Evolutionary conservation across 192 early-diverging fungal species (phyloP), one percentile per base, ranked within the genome.

Genomic region (Rhizophlyctis rosea): DNA sequence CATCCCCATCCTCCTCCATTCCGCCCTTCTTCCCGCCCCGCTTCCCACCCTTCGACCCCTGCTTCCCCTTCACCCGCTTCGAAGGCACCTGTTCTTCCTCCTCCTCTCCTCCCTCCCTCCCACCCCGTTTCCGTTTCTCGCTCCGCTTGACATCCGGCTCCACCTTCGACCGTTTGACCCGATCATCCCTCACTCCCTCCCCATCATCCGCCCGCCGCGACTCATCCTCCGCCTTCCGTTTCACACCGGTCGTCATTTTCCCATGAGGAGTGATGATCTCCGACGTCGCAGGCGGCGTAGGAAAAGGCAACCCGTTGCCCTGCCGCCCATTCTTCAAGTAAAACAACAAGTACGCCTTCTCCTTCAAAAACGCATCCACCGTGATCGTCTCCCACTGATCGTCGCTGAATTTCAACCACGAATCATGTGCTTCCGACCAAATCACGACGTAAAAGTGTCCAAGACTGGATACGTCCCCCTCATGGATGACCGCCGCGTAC

Each of bases 381-480:
- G 28, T 34, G n/a, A 60, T 34, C 3, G 13, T 23, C 25, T 34
- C 31, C 9, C 7, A 29, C 14, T 30, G 48, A 5, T 28, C 18
- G 51, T 71, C 70, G 34, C 67, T 71, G 50, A 67, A 34, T 28
- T 71, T 64, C 44, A 67, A 71, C 70, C 70, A 71, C 18, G 9
- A 23, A 36, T 39, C 34, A 68, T 34, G 60, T 64, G 13, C 52
- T 14, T 0, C 29, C 25, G 24, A 23, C 59, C 59, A 60, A 5
- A 60, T 24, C 24, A 60, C 64, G 21, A 55, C 51, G 33, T 65
- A 25, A 39, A 64, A 70, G 34, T 70, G 68, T 27, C 68, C 68
- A 5, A 54, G 27, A 9, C 49, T 51, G 4, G 62, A 57, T 13
- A 54, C 39, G n/a, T n/a, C n/a, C 4, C 68, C 68, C 18, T 54